Evolutionary conservation across 495 filamentous ascomycete species (phyloP).

Genomic region (Penicillium egyptiacum): DNA sequence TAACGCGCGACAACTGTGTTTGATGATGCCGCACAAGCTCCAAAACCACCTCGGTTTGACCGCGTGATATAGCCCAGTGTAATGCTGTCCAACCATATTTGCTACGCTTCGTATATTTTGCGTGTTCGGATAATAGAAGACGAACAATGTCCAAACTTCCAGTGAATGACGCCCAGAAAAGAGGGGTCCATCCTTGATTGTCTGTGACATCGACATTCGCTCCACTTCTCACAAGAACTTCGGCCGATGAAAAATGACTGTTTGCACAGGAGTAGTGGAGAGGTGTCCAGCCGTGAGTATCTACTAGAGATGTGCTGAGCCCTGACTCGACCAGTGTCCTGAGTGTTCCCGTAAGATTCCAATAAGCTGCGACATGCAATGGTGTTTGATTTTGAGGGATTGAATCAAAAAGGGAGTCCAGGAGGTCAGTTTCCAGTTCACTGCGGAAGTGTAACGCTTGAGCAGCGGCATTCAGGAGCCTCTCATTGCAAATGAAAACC

Average conservation of each 20-base stretch:
- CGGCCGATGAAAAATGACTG: neutral
- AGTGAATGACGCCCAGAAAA: neutral
- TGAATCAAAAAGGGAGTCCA: neutral
- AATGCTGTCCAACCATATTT: neutral
- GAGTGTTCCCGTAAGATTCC: neutral
- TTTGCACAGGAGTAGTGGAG: neutral
- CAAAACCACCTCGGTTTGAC: neutral
- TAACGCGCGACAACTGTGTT: neutral
- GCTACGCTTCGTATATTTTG: neutral
- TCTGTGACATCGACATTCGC: neutral
- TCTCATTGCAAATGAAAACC: neutral
- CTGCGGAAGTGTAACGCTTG: neutral
- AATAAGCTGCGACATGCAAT: neutral
- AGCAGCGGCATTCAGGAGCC: neutral
- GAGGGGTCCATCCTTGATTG: neutral
- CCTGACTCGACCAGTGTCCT: neutral
- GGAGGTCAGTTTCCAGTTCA: neutral
- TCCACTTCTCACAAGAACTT: neutral
- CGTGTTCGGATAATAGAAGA: neutral
- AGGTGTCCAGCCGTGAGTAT: neutral
- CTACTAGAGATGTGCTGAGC: neutral
- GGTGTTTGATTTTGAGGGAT: neutral
- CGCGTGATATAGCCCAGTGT: neutral
- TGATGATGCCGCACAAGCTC: neutral
- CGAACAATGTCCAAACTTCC: neutral